Conservation (phyloP, 2,329 filamentous ascomycete genomes). For the Xylaria sp. region DNA sequence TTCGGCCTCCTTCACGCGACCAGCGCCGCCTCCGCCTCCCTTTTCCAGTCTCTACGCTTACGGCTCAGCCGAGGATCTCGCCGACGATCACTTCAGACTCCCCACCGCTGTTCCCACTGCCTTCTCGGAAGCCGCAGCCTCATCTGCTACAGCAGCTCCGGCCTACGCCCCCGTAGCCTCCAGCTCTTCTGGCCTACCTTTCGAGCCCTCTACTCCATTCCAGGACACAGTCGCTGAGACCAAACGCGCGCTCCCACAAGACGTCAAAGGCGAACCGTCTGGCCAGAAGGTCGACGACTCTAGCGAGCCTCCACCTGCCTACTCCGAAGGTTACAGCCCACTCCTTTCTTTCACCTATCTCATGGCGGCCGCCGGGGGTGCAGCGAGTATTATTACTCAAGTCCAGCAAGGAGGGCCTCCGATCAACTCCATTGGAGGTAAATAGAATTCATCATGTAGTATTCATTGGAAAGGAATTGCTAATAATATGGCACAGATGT, state of each 20-base stretch:
- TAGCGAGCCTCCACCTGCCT: conserved; percentile 92
- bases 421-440: conserved; percentile 89
- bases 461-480: neutral
- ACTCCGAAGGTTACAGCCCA: conserved; percentile 93
- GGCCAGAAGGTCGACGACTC: conserved; percentile 77
- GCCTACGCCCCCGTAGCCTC: conserved; percentile 63
- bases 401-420: conserved; percentile 93
- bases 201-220: conserved; percentile 53
- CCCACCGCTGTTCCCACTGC: conserved; percentile 40
- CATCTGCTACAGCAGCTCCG: conserved; percentile 61
- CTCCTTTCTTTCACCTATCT: conserved; percentile 93
- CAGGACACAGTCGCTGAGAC: conserved; percentile 74
- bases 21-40: conserved; percentile 61
- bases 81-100: conserved; percentile 49
- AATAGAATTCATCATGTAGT: neutral
- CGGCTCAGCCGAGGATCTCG: conserved; percentile 45
- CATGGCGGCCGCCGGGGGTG: conserved; percentile 97
- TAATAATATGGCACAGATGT: conserved; percentile 65
- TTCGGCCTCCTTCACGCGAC: conserved; percentile 55
- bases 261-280: conserved; percentile 80
- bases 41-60: conserved; percentile 70
- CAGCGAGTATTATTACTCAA: conserved; percentile 98
- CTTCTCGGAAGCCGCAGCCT: conserved; percentile 50
- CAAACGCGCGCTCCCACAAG: conserved; percentile 83
- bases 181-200: conserved; percentile 53